Evolutionary conservation across 306 rosid genomes (phyloP), one percentile per base, ranked within the genome.

Genomic region (Herpetospermum pedunculosum): DNA sequence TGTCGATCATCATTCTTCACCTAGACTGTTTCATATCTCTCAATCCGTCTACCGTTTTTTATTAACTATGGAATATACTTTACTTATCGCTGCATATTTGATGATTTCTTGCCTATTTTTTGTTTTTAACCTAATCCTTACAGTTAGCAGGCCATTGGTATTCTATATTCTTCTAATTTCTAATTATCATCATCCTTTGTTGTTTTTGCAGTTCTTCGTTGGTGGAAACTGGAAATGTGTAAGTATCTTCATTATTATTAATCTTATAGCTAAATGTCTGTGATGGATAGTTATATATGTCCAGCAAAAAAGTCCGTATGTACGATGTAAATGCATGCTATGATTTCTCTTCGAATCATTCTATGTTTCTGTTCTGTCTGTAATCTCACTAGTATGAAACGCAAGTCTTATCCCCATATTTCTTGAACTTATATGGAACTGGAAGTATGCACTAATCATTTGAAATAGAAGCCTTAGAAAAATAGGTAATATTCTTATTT

Each of bases 141-240:
- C 28, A 2, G 30, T 18, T 8, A 28, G 1, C 16, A 25, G 47
- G 37, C 55, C 8, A 44, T 58, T 8, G 10, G 18, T 74, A 10
- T 49, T 21, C 3, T 55, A 13, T 37, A 3, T 10, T 73, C 37
- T 59, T 60, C 16, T 34, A 16, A 35, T 26, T 71, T 70, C 77
- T 77, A 48, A 76, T 67, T 47, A 57, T 54, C 41, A 37, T 73
- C 78, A 14, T 77, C 46, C 40, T 72, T 77, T 52, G 35, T 67
- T 72, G 76, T 86, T 79, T 55, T 76, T 80, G 64, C 96, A 92
- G 98, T 92, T 92, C 81, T 92, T 92, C 77, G 98, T 92, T 68
- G 98, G 98, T 43, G 98, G 98, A 83, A 92, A 92, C 87, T 92
- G 98, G 98, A 92, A 92, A 79, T 92, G 98, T 79, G 98, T 92